phyloP scores from a whole-genome alignment of 176 grass and related monocot genomes.

The Rhynchospora tenuis region DNA sequence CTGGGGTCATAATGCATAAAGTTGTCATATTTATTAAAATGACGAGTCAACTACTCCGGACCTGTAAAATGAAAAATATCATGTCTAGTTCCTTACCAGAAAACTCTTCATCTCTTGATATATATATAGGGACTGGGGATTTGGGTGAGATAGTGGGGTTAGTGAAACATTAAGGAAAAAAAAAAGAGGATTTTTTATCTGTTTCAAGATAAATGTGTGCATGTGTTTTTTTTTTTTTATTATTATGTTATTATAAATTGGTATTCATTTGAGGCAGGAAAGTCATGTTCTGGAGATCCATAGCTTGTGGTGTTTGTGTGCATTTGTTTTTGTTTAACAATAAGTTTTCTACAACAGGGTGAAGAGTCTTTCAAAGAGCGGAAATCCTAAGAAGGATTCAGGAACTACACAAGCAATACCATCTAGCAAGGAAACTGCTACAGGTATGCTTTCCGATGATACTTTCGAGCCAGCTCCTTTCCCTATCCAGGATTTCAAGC shows the following conservation, averaged over 20 bases:
- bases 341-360: constrained; percentile 46
- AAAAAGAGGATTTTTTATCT: not conserved
- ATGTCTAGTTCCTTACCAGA: not conserved
- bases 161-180: not conserved
- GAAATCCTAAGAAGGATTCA: constrained; percentile 81
- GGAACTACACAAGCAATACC: constrained; percentile 29
- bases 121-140: not conserved
- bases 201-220: not conserved
- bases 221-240: not conserved
- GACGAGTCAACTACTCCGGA: not conserved
- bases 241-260: not conserved
- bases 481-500: constrained; percentile 63
- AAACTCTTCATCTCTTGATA: not conserved
- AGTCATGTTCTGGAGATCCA: not conserved
- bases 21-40: not conserved
- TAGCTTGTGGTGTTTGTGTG: not conserved
- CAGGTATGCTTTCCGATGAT: constrained; percentile 37
- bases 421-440: constrained; percentile 46
- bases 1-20: not conserved
- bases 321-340: not conserved
- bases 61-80: not conserved
- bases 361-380: constrained; percentile 95
- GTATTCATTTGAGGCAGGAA: not conserved
- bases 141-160: not conserved
- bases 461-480: constrained; percentile 44